Evolutionary conservation across 495 filamentous ascomycete species (phyloP).

Genomic region (Chaetomidium leptoderma): DNA sequence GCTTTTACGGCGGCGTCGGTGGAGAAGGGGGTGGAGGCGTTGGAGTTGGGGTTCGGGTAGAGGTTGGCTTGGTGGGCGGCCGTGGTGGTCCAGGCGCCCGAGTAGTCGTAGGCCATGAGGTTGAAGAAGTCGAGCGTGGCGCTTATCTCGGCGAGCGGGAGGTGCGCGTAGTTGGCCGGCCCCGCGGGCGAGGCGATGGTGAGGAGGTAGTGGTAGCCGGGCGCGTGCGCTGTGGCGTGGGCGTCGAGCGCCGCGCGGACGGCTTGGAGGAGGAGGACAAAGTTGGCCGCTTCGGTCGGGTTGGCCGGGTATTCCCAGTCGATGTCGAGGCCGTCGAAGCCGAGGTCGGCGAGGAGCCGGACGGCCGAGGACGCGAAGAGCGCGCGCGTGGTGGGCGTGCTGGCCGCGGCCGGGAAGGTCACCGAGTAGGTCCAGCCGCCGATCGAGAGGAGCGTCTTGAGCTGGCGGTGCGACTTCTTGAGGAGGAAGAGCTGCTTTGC

Average conservation of each 20-base stretch:
- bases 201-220: constrained; percentile 61
- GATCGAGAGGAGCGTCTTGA: constrained; percentile 85
- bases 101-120: constrained; percentile 74
- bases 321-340: constrained; percentile 47
- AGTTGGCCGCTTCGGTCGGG: constrained; percentile 60
- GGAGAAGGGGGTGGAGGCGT: constrained; percentile 60
- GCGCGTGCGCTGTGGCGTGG: constrained; percentile 50
- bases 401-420: constrained; percentile 70
- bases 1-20: constrained; percentile 61
- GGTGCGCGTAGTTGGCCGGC: constrained; percentile 60
- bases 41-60: constrained; percentile 47
- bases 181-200: constrained; percentile 65
- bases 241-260: constrained; percentile 61
- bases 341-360: constrained; percentile 58
- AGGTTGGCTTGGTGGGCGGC: constrained; percentile 77
- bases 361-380: constrained; percentile 65
- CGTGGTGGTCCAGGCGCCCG: constrained; percentile 60
- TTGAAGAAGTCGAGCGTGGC: constrained; percentile 77
- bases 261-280: constrained; percentile 65
- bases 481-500: constrained; percentile 82
- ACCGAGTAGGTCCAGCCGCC: constrained; percentile 86
- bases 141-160: constrained; percentile 64
- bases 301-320: constrained; percentile 56
- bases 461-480: constrained; percentile 75
- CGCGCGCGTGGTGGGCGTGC: constrained; percentile 49